Conservation (phyloP, 2,329 filamentous ascomycete species). For the Phyllosticta citribraziliensis region DNA sequence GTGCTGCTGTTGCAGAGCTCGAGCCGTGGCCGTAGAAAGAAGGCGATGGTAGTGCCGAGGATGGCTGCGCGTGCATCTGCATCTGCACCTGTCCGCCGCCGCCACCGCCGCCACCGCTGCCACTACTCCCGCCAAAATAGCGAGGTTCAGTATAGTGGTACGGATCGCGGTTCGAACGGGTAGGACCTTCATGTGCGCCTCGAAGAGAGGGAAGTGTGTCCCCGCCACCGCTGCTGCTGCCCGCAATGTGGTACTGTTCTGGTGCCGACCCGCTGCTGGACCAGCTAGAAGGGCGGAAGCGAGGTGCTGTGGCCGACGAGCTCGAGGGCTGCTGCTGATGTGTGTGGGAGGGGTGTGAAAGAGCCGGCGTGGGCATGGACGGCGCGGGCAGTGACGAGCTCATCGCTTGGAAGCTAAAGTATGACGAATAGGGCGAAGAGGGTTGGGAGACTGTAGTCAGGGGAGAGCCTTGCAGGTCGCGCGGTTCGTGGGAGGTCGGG, state of each 20-base stretch:
- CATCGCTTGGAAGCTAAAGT: slow-evolving; percentile 3
- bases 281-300: not conserved
- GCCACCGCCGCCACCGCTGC: too few relatives aligned
- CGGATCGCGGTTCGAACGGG: not conserved
- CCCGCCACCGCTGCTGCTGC: not conserved
- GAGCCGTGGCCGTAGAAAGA: not conserved
- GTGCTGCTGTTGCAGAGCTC: not conserved
- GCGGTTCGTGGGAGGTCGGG: not conserved
- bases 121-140: not conserved
- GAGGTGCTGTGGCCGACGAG: not conserved
- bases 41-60: not conserved
- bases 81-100: not conserved
- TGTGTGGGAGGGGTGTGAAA: not conserved
- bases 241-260: not conserved
- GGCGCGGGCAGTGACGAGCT: not conserved
- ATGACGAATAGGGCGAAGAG: slow-evolving; percentile 3
- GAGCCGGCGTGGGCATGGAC: not conserved
- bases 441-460: not conserved
- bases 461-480: not conserved
- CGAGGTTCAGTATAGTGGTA: not conserved
- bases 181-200: not conserved
- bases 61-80: not conserved
- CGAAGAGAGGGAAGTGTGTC: not conserved
- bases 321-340: not conserved
- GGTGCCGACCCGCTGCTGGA: not conserved